These are phyloP conservation scores for Eutrema japonicum DNA, from an alignment of 345 rosid species.

Conservation along the genomic window DNA sequence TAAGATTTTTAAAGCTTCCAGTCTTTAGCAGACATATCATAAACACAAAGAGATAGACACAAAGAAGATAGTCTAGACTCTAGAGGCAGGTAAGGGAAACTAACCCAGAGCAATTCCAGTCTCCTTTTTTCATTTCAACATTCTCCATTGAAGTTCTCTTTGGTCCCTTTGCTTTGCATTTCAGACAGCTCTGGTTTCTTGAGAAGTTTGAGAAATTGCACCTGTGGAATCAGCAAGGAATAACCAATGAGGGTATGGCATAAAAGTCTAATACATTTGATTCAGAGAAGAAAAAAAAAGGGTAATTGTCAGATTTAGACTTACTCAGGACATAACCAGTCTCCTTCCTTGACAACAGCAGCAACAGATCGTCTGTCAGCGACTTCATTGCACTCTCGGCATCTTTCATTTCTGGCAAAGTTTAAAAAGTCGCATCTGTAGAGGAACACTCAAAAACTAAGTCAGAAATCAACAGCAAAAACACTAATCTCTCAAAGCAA, in stretches of 20 bases:
- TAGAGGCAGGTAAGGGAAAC: constrained; percentile 35
- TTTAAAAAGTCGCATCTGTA: constrained; percentile 72
- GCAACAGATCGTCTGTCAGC: constrained; percentile 50
- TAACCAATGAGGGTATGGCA: constrained; percentile 16
- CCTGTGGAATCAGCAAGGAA: constrained; percentile 45
- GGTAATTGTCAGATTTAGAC: constrained; percentile 34
- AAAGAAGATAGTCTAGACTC: background rate
- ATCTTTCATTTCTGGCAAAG: constrained; percentile 64
- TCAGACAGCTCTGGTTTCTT: constrained; percentile 61
- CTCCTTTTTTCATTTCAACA: constrained; percentile 77
- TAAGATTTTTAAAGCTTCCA: background rate
- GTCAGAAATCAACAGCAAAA: constrained; percentile 4
- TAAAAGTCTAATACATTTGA: background rate
- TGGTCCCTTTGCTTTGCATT: constrained; percentile 74
- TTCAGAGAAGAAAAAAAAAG: background rate
- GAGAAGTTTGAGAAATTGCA: constrained; percentile 72
- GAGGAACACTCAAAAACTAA: background rate
- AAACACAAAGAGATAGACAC: background rate
- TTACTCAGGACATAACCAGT: constrained; percentile 79
- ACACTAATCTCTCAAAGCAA: constrained; percentile 10
- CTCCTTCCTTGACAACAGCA: constrained; percentile 68
- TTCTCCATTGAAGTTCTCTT: constrained; percentile 37
- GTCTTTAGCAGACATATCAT: constrained; percentile 3
- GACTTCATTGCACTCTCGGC: constrained; percentile 68
- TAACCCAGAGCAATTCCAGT: constrained; percentile 78